Percentiles rank a stretch among this genome's conserved stretches.
These are phyloP conservation scores for Fusarium chaquense DNA, from an alignment of 2,329 filamentous ascomycete species.

Conservation along the genomic window DNA sequence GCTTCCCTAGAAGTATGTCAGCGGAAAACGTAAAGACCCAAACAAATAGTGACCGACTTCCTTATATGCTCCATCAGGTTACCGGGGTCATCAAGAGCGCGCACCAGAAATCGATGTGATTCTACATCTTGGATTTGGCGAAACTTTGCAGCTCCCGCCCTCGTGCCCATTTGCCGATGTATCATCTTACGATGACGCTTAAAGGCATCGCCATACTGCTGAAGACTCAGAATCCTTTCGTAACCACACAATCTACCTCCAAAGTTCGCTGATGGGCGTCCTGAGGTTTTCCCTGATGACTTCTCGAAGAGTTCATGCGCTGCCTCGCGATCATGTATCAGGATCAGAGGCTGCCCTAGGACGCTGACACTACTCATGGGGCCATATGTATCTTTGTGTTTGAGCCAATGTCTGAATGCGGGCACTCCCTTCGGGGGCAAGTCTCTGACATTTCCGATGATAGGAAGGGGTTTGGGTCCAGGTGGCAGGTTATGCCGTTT, in stretches of 20 bases:
- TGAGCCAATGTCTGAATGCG: constrained; percentile 39
- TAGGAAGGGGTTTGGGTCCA: constrained; percentile 31
- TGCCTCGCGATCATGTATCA: constrained; percentile 54
- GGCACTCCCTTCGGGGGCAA: constrained; percentile 16
- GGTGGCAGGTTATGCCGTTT: constrained; percentile 20
- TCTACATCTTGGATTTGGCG: constrained; percentile 59
- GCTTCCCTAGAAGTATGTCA: constrained; percentile 23
- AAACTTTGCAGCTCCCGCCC: constrained; percentile 54
- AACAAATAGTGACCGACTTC: constrained; percentile 46
- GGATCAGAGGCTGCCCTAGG: constrained; percentile 56
- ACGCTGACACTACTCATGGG: constrained; percentile 54
- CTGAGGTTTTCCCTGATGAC: constrained; percentile 24
- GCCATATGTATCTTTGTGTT: constrained; percentile 37
- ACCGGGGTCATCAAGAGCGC: constrained; percentile 54
- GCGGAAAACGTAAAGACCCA: too few species aligned
- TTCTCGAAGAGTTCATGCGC: constrained; percentile 54
- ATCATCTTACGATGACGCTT: constrained; percentile 60
- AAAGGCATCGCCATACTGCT: constrained; percentile 54
- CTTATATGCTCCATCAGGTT: constrained; percentile 56
- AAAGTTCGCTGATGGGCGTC: constrained; percentile 31
- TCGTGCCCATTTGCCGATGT: constrained; percentile 59
- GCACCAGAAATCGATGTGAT: constrained; percentile 35
- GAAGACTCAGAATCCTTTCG: constrained; percentile 49
- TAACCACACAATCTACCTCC: constrained; percentile 28
- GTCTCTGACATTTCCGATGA: constrained; percentile 32